These are phyloP conservation scores for Scutellaria barbata DNA, from an alignment of 257 asterid species.

Conservation along the genomic window DNA sequence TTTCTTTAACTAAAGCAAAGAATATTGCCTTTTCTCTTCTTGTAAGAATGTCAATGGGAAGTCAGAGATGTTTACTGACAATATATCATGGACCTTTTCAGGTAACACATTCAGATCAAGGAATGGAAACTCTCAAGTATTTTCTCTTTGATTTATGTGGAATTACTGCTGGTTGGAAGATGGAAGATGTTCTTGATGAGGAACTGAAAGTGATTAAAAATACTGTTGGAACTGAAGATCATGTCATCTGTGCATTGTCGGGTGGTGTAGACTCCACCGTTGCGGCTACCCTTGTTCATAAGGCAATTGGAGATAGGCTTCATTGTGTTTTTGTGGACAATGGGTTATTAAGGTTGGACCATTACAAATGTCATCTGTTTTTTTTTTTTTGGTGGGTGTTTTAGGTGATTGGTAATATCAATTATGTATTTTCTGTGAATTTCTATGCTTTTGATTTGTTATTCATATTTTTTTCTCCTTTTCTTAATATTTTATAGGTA, in stretches of 20 bases:
- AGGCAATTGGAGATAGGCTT: conserved; percentile 95
- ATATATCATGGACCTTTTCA: conserved; percentile 38
- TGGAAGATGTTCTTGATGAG: conserved; percentile 91
- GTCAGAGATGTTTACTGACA: background rate
- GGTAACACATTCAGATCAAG: conserved; percentile 96
- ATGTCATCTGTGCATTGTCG: conserved; percentile 93
- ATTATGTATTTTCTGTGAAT: background rate
- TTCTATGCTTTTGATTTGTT: background rate
- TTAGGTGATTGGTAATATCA: background rate
- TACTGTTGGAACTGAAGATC: conserved; percentile 77
- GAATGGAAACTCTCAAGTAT: conserved; percentile 79
- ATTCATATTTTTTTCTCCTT: conserved; percentile 4
- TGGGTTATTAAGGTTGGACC: conserved; percentile 78
- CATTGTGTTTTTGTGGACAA: conserved; percentile 96
- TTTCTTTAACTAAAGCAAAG: background rate
- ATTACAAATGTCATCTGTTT: background rate
- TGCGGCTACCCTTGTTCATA: conserved; percentile 94
- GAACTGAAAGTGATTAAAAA: conserved; percentile 65
- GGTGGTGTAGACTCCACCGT: conserved; percentile 99
- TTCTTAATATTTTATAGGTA: conserved; percentile 48
- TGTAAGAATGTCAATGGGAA: background rate
- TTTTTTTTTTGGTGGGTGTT: background rate
- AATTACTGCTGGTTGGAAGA: conserved; percentile 76
- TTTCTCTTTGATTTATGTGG: conserved; percentile 87
- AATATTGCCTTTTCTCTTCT: background rate